Evolutionary conservation across 805 yeast genomes (phyloP).

Genomic region (Ogataea zsoltii): DNA sequence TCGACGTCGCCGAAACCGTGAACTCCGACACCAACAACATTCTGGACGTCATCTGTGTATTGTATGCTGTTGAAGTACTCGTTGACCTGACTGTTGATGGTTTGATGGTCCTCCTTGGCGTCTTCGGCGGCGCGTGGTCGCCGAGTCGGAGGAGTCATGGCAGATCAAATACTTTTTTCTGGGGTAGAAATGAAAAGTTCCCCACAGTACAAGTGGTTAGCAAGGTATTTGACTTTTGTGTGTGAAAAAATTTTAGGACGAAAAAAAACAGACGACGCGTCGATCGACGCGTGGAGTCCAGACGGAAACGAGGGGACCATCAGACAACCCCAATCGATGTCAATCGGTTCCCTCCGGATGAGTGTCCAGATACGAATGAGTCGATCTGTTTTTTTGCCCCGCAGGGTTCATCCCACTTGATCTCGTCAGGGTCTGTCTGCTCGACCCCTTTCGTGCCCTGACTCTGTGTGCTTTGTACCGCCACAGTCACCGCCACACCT

Average conservation of each 20-base stretch:
- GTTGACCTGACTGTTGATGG: slow-evolving; percentile 29
- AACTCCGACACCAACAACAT: slow-evolving; percentile 18
- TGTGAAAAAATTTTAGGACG: background rate
- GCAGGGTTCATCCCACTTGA: too few relatives aligned
- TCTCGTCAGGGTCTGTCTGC: too few relatives aligned
- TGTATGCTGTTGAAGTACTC: slow-evolving; percentile 31
- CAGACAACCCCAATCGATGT: too few relatives aligned
- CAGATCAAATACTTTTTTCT: background rate
- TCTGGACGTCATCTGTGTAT: slow-evolving; percentile 24
- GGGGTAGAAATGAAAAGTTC: background rate
- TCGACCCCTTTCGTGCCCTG: background rate
- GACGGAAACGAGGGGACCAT: too few relatives aligned
- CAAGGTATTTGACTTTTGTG: slow-evolving; percentile 16
- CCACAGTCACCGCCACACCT: too few relatives aligned
- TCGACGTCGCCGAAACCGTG: slow-evolving; percentile 27
- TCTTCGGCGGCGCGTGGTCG: slow-evolving; percentile 11
- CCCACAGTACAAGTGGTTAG: slow-evolving; percentile 7
- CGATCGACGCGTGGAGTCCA: background rate
- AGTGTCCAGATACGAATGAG: too few relatives aligned
- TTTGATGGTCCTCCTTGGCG: slow-evolving; percentile 27
- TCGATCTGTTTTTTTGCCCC: too few relatives aligned
- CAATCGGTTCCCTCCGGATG: too few relatives aligned
- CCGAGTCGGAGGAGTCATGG: background rate
- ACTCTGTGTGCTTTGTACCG: background rate
- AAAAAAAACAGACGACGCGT: background rate